These are phyloP conservation scores for Thielaviopsis punctulata DNA, from an alignment of 2,329 filamentous ascomycete species.

Conservation along the genomic window DNA sequence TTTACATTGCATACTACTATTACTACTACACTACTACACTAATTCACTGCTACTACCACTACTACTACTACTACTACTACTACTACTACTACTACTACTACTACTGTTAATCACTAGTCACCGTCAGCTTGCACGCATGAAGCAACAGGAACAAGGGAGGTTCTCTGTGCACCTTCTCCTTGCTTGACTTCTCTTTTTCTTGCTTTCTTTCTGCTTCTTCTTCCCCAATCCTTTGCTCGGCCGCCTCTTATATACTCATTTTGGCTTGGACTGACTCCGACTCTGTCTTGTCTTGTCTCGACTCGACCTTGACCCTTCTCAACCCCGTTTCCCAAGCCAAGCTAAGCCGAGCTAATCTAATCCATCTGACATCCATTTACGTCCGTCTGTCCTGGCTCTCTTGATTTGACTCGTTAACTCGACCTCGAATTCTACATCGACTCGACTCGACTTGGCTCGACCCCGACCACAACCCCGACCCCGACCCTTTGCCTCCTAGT, in stretches of 20 bases:
- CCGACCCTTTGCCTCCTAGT: no score
- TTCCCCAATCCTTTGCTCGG: no score
- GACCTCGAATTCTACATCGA: neutral
- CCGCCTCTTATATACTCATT: no score
- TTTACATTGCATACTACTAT: neutral
- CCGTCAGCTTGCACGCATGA: neutral
- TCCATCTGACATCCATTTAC: neutral
- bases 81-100: no score
- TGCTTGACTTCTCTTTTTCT: neutral
- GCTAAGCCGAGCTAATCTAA: neutral
- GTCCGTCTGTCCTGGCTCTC: neutral
- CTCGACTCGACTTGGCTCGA: neutral
- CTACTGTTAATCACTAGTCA: neutral
- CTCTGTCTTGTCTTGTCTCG: neutral
- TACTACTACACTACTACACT: no score
- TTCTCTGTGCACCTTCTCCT: neutral
- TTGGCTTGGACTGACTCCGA: no score
- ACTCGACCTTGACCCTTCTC: neutral
- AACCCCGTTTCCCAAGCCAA: neutral
- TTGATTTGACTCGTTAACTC: neutral
- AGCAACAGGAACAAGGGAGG: neutral
- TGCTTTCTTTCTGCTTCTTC: neutral
- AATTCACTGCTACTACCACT: no score
- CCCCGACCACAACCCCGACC: neutral
- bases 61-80: no score